Conservation (phyloP, 2,329 filamentous ascomycete species). For the Septoria linicola region DNA sequence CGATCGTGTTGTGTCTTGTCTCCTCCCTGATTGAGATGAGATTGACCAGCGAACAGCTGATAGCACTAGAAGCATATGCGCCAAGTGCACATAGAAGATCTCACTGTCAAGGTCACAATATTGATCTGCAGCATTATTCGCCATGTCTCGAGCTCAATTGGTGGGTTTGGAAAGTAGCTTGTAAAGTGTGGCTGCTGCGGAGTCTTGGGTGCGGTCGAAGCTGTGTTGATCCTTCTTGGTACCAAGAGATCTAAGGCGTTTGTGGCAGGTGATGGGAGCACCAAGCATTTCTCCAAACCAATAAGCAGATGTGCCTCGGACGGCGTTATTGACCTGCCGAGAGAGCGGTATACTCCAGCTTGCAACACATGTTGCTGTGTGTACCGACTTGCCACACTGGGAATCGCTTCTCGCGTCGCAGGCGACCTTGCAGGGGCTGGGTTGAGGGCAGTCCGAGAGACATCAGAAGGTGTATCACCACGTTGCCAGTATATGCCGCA, state of each 20-base stretch:
- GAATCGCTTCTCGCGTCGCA: no score
- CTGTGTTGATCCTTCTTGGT: slow-evolving; percentile 6
- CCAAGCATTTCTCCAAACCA: slow-evolving; percentile 13
- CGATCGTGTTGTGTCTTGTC: slow-evolving; percentile 11
- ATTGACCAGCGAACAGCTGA: slow-evolving; percentile 10
- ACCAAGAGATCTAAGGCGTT: slow-evolving; percentile 10
- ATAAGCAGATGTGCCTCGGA: slow-evolving; percentile 6
- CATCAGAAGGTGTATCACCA: no score
- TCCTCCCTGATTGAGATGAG: slow-evolving; percentile 14
- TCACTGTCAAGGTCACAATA: background rate
- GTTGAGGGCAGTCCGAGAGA: no score
- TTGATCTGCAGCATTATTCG: slow-evolving; percentile 2
- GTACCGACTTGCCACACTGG: no score
- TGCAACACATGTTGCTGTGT: no score
- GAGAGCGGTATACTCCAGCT: background rate
- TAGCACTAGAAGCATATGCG: slow-evolving; percentile 15
- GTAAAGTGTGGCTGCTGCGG: background rate
- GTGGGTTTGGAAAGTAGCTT: slow-evolving; percentile 1
- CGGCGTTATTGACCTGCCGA: slow-evolving; percentile 4
- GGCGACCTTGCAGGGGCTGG: no score
- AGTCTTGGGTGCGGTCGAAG: slow-evolving; percentile 1
- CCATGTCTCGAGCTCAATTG: background rate
- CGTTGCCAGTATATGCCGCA: no score
- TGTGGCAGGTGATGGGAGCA: slow-evolving; percentile 11
- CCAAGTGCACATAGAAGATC: slow-evolving; percentile 3